These are phyloP conservation scores for Coemansia sp. DNA, from an alignment of 192 early-diverging fungal genomes.

Conservation along the genomic window DNA sequence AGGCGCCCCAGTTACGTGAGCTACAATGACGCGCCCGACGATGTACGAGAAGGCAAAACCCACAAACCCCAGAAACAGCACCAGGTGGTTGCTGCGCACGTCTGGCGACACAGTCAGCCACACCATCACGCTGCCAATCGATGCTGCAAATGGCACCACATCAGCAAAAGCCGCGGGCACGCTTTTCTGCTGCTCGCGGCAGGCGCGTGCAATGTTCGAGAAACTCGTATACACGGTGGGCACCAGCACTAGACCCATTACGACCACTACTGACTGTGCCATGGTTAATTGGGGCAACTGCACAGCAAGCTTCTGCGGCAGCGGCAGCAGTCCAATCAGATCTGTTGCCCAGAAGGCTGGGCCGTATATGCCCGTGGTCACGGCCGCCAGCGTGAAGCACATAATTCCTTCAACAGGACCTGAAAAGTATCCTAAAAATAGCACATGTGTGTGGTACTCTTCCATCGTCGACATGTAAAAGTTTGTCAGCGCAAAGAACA, in stretches of 20 bases:
- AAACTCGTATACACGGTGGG: conserved; percentile 56
- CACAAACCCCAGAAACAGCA: conserved; percentile 66
- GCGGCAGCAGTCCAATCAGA: conserved; percentile 28
- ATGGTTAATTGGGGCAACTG: conserved; percentile 38
- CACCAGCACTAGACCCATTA: conserved; percentile 30
- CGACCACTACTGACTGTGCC: conserved; percentile 44
- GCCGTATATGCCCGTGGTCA: conserved; percentile 67
- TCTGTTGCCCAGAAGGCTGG: conserved; percentile 42
- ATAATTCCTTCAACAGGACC: conserved; percentile 92
- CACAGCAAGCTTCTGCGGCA: conserved; percentile 27
- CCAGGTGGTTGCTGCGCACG: conserved; percentile 64
- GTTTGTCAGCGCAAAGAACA: conserved; percentile 69
- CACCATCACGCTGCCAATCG: conserved; percentile 47
- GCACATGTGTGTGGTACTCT: conserved; percentile 86
- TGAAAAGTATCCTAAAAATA: conserved; percentile 80
- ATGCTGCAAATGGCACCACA: conserved; percentile 65
- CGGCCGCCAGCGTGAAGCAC: conserved; percentile 59
- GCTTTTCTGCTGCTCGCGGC: conserved; percentile 58
- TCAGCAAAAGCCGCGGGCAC: conserved; percentile 60
- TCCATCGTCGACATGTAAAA: conserved; percentile 95
- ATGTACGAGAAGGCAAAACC: conserved; percentile 79
- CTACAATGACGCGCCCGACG: conserved; percentile 81
- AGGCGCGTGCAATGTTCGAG: conserved; percentile 61
- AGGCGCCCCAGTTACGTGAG: conserved; percentile 78
- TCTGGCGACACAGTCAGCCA: conserved; percentile 70